Conservation (phyloP, 768 basidiomycete species). For the Naganishia friedmannii region DNA sequence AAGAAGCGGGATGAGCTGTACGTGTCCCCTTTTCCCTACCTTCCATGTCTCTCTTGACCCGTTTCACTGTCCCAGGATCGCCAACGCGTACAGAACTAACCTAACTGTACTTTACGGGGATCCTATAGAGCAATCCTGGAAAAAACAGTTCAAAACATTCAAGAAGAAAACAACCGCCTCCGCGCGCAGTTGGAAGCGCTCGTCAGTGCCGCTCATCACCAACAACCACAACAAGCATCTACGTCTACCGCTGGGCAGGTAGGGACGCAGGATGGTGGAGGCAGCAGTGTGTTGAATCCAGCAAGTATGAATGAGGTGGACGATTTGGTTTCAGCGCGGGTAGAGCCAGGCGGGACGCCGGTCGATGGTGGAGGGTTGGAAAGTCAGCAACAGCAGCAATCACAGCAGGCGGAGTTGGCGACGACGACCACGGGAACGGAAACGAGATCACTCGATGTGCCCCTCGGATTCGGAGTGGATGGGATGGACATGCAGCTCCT, state of each 20-base stretch:
- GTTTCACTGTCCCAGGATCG: too few species aligned
- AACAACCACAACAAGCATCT: conserved; percentile 4
- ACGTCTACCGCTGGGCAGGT: not conserved
- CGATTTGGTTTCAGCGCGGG: not conserved
- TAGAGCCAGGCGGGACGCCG: not conserved
- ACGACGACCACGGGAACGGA: not conserved
- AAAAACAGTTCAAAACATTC: conserved; percentile 37
- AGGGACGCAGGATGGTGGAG: not conserved
- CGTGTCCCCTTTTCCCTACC: conserved; percentile 23
- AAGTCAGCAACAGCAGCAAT: not conserved
- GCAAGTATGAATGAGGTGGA: not conserved
- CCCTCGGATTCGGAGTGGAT: conserved; percentile 12
- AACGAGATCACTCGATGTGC: conserved; percentile 6
- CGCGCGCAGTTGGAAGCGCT: conserved; percentile 38
- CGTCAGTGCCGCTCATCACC: conserved; percentile 26
- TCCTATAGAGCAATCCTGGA: conserved; percentile 36
- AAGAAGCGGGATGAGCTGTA: conserved; percentile 46
- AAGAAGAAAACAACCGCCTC: conserved; percentile 45
- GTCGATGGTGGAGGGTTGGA: not conserved
- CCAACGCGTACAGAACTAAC: too few species aligned
- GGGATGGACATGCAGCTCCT: conserved; percentile 11
- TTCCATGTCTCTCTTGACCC: too few species aligned
- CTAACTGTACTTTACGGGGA: too few species aligned
- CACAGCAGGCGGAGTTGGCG: not conserved
- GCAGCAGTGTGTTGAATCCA: not conserved